Evolutionary conservation across 2,329 filamentous ascomycete genomes (phyloP).

Genomic region (Didymella exigua): DNA sequence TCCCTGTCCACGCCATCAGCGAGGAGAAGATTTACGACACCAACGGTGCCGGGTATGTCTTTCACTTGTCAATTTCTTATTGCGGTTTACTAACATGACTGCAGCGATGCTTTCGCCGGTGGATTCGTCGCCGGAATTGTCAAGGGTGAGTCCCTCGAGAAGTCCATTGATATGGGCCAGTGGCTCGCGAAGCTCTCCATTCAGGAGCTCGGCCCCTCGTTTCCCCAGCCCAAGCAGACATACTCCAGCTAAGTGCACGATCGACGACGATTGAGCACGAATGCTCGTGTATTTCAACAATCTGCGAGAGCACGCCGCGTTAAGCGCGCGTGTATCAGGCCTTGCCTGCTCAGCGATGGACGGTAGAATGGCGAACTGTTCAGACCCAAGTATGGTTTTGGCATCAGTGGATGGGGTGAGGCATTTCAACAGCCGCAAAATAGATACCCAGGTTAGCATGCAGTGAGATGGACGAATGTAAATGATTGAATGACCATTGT

Average conservation of each 20-base stretch:
- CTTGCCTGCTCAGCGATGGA: not conserved
- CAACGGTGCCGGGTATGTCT: constrained; percentile 78
- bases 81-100: constrained; percentile 9
- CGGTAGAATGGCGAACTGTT: constrained; percentile 4
- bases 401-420: constrained; percentile 12
- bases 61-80: not conserved
- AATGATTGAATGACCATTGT: not conserved
- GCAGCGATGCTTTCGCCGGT: constrained; percentile 90
- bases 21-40: constrained; percentile 87
- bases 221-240: constrained; percentile 49
- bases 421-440: constrained; percentile 30
- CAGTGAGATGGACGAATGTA: constrained; percentile 2
- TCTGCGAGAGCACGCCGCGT: constrained; percentile 35
- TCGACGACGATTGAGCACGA: constrained; percentile 33
- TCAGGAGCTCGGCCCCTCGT: constrained; percentile 94
- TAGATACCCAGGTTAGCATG: constrained; percentile 24
- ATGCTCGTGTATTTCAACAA: constrained; percentile 51
- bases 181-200: constrained; percentile 96
- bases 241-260: constrained; percentile 45
- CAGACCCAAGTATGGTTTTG: constrained; percentile 10
- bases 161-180: constrained; percentile 87
- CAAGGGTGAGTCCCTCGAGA: constrained; percentile 78
- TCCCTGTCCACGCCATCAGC: constrained; percentile 79
- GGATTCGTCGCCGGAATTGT: constrained; percentile 91
- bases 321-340: constrained; percentile 11